These are phyloP conservation scores for Aureobasidium sp. DNA, from an alignment of 2,329 filamentous ascomycete species.

Conservation along the genomic window DNA sequence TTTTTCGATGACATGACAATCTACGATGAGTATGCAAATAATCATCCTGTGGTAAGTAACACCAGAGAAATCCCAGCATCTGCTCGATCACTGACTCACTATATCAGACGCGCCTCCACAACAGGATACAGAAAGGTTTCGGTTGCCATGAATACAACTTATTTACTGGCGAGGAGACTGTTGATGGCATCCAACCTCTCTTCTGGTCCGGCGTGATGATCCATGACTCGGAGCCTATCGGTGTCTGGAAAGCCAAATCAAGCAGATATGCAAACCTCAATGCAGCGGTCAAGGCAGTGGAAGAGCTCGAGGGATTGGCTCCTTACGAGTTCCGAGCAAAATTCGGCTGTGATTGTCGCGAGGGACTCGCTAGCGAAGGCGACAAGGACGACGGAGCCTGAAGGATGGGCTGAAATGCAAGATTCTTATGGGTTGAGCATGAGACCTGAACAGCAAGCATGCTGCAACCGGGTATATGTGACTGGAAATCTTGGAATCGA, in stretches of 20 bases:
- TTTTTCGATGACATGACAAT: constrained; percentile 82
- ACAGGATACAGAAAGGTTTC: constrained; percentile 57
- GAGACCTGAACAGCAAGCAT: background rate
- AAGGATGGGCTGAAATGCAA: background rate
- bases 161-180: constrained; percentile 46
- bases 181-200: constrained; percentile 38
- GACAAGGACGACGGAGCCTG: background rate
- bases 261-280: constrained; percentile 66
- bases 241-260: constrained; percentile 47
- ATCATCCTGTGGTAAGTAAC: constrained; percentile 60
- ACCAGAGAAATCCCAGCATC: background rate
- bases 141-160: constrained; percentile 58
- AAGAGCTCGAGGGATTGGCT: constrained; percentile 43
- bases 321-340: constrained; percentile 52
- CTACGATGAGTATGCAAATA: constrained; percentile 81
- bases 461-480: no score
- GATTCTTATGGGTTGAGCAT: no score
- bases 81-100: constrained; percentile 18
- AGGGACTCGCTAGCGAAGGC: background rate
- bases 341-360: constrained; percentile 58
- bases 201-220: constrained; percentile 70
- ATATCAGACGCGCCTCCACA: constrained; percentile 54
- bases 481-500: background rate
- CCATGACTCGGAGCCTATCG: constrained; percentile 60
- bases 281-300: constrained; percentile 55